phyloP scores from a whole-genome alignment of 2,329 filamentous ascomycete genomes.

The Beauveria scarabaeidicola region DNA sequence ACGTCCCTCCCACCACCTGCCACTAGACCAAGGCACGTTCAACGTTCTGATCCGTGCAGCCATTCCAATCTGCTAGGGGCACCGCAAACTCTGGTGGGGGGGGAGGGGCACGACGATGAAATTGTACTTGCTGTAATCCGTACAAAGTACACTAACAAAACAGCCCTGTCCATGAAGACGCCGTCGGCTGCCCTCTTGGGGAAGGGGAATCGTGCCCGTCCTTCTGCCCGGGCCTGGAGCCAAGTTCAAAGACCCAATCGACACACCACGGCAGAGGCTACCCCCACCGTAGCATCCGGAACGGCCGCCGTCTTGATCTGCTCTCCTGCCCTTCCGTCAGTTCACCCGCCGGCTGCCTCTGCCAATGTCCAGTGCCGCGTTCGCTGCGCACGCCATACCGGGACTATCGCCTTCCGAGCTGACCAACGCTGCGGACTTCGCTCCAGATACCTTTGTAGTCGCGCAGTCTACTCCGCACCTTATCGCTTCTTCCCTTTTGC shows the following conservation, averaged over 20 bases:
- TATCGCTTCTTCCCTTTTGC: neutral
- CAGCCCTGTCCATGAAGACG: neutral
- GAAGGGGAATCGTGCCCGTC: neutral
- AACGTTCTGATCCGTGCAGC: constrained; percentile 9
- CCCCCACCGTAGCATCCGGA: constrained; percentile 20
- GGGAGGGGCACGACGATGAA: neutral
- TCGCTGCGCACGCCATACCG: neutral
- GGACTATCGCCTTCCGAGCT: neutral
- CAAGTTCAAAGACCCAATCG: constrained; percentile 14
- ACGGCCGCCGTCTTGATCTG: constrained; percentile 20
- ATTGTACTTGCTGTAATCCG: neutral
- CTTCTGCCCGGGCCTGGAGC: neutral
- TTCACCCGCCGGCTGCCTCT: neutral
- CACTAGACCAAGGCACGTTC: constrained; percentile 8
- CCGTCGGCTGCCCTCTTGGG: neutral
- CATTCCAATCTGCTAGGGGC: neutral
- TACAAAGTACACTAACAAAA: constrained; percentile 2
- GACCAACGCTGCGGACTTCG: neutral
- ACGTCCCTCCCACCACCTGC: neutral
- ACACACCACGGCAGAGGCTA: constrained; percentile 13
- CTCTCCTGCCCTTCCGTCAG: neutral
- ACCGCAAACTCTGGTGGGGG: constrained; percentile 1
- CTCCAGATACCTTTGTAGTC: neutral
- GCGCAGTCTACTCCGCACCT: neutral
- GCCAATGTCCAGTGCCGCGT: neutral